Evolutionary conservation across 2,329 filamentous ascomycete species (phyloP).

Genomic region (Elsinoe australis): DNA sequence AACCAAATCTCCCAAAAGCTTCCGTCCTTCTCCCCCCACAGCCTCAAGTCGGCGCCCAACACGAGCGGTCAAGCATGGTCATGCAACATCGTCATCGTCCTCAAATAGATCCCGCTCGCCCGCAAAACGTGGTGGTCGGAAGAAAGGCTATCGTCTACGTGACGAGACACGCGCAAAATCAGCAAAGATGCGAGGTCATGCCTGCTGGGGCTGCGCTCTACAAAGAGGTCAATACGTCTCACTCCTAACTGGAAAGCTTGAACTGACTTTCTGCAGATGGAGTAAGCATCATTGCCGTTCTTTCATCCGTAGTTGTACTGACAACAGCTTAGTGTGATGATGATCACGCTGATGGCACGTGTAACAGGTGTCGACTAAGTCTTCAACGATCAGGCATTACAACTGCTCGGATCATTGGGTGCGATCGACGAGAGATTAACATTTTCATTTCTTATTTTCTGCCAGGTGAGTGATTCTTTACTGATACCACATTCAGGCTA

Average conservation of each 20-base stretch:
- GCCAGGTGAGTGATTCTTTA: neutral
- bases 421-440: conserved; percentile 1
- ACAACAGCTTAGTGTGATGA: conserved; percentile 4
- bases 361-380: conserved; percentile 2
- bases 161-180: neutral
- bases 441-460: neutral
- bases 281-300: neutral
- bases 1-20: no score
- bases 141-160: neutral
- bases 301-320: neutral
- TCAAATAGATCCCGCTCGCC: neutral
- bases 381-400: neutral
- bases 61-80: neutral
- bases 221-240: neutral
- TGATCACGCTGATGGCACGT: neutral
- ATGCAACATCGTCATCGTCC: neutral
- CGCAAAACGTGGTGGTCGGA: neutral
- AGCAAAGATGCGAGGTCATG: neutral
- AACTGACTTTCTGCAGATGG: conserved; percentile 2
- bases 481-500: neutral
- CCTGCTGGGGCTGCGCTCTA: conserved; percentile 11
- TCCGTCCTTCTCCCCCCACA: no score
- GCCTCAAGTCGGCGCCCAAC: neutral
- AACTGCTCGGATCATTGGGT: conserved; percentile 1
- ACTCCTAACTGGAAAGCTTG: neutral